Base-by-base conservation (phyloP, 306 rosid species). In the Citrullus mucosospermus region DNA sequence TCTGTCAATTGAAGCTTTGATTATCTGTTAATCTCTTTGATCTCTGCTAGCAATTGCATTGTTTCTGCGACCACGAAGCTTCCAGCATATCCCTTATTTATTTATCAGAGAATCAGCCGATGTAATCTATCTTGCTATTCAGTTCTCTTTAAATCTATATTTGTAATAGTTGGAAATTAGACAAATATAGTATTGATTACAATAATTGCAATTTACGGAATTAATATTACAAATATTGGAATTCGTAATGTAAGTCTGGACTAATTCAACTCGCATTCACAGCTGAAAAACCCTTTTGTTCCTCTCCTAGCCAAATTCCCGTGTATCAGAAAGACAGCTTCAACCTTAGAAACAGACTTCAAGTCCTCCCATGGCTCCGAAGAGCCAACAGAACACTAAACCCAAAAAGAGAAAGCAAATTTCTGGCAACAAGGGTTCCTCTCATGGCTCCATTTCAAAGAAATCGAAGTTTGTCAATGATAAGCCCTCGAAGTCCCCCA, bases 381-480 rank as follows among this genome's bases (percentile, higher is more conserved):
- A 85, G 92, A 85, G 82, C 77, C 81, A 78, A 51, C 79, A 79
- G 17, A 76, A 13, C 2, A 70, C 54, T 68, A 76, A 80, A 70
- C 80, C 81, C 39, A 81, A 74, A 62, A 92, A 92, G 93, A 81
- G 97, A 71, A 90, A 90, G 90, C 90, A 85, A 77, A 28, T 60
- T 68, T 59, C 89, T 6, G 88, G 80, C 9, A 77, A 78, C 5
- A 85, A 84, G 43, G 32, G 83, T 9, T 87, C 85, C 25, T 39
- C 80, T 46, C 75, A 75, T 55, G 75, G 78, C 68, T 80, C 87
- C 61, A 56, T 75, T 71, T 80, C 90, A 9, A 90, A 93, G 85
- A 75, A 46, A 39, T 65, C 91, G n/a, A 89, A 88, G 88, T 59
- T 89, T 62, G 65, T 54, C 74, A 32, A 54, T 34, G 62, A 88